These are phyloP conservation scores for Chenopodium album DNA, from an alignment of 148 eudicot genomes.

Conservation along the genomic window DNA sequence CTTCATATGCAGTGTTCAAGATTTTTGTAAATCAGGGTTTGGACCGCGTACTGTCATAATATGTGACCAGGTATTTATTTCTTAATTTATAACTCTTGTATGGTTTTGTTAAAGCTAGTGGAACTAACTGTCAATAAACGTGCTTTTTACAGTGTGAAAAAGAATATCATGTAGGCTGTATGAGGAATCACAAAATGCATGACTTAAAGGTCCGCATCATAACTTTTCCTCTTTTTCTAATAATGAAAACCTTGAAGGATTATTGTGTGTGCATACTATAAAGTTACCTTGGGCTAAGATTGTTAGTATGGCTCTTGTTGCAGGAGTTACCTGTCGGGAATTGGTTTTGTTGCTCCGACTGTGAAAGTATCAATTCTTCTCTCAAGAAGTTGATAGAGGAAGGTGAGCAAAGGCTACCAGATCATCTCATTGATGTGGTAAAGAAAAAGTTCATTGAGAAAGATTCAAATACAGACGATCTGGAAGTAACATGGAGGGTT, in stretches of 20 bases:
- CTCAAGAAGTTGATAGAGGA: slow-evolving; percentile 45
- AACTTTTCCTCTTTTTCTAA: background rate
- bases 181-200: slow-evolving; percentile 54
- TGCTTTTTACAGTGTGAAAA: slow-evolving; percentile 60
- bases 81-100: background rate
- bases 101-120: background rate
- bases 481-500: slow-evolving; percentile 77
- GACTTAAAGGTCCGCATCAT: slow-evolving; percentile 49
- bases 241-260: background rate
- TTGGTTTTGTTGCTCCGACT: slow-evolving; percentile 70
- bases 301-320: slow-evolving; percentile 18
- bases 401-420: slow-evolving; percentile 54
- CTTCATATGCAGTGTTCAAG: slow-evolving; percentile 58
- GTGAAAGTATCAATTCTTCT: slow-evolving; percentile 44
- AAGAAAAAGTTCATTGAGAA: slow-evolving; percentile 47
- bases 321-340: slow-evolving; percentile 80
- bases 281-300: background rate
- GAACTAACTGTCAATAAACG: background rate
- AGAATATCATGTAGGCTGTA: slow-evolving; percentile 81
- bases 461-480: slow-evolving; percentile 33
- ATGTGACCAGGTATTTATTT: slow-evolving; percentile 70
- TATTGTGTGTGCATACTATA: background rate
- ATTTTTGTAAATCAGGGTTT: slow-evolving; percentile 63
- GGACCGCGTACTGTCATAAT: slow-evolving; percentile 67
- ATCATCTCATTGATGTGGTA: slow-evolving; percentile 36